Base-by-base conservation (phyloP, 768 basidiomycete genomes). In the Suillus fuscotomentosus region DNA sequence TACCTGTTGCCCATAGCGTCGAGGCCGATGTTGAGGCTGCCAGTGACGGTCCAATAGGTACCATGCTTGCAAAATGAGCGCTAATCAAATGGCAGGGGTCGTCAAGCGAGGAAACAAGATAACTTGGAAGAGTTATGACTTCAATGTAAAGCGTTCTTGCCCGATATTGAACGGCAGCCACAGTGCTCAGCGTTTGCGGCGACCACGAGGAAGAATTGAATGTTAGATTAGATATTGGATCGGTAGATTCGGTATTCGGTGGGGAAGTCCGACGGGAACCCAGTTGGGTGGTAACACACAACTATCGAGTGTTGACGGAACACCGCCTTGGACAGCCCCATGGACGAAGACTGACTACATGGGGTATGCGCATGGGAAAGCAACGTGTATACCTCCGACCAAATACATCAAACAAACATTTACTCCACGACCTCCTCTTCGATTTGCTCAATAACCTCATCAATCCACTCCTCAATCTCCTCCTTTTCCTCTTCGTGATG, bases 381-480 rank as follows among this genome's bases (percentile, higher is more conserved):
- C 10, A 41, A 41, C 36, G 22, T 53, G 51, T 27, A 41, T 59
- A 17, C 39, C 10, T 59, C 41, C 24, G 34, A 60, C 36, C 11
- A 63, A 38, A 42, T 50, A 24, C 51, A 62, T 24, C 22, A 56
- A 27, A 13, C 8, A 39, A 38, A 59, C 27, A 39, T 59, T 70
- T 68, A 82, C 63, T 89, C 88, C 36, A 86, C 79, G 27, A 89
- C 78, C 72, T 85, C 87, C 78, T 97, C 94, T 78, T 97, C 95
- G 48, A 84, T 86, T 81, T 97, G 94, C 69, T 97, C 94, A 70
- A 96, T 86, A 48, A 97, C 86, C 75, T 97, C 94, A 71, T 97
- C 95, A 62, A 96, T 80, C 92, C 93, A 94, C 62, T 97, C 92
- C 77, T 95, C 94, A 62, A 95, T 94, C 78, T 92, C 92, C 77